Base-by-base conservation (phyloP, 2,329 filamentous ascomycete species). In the Dothideomycetes sp. region DNA sequence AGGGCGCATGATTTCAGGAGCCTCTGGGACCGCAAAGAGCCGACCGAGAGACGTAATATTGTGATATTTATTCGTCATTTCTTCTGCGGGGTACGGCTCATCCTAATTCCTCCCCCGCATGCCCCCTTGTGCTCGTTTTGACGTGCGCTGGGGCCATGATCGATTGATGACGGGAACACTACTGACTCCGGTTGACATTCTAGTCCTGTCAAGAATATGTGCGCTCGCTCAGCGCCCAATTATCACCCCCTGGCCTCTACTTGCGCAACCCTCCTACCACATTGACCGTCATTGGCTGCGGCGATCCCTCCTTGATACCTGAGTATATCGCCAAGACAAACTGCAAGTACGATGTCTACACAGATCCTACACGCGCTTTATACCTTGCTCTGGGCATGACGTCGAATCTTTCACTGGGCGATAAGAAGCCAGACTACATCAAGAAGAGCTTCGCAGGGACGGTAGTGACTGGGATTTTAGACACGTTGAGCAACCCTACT, bases 51-150 rank as follows among this genome's bases (percentile, higher is more conserved):
- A 17, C 38, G 47, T 34, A 48, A 57, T 24, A 49, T 62, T 29
- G 50, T 61, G 14, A 41, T 62, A 36, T 63, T 63, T 49, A 53
- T 63, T 22, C 52, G 60, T 29, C 60, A 63, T 46, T 63, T 61
- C 50, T 61, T 53, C 52, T 63, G 59, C 46, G 59, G 58, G 36
- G 57, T 59, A 45, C 42, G 52, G 12, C 44, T 12, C 22, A 9
- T 36, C 33, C 9, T 19, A 16, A 34, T 29, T 36, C 17, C 22
- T 29, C 17, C n/a, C n/a, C n/a, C n/a, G n/a, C n/a, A n/a, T n/a
- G n/a, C n/a, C n/a, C n/a, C n/a, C n/a, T n/a, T n/a, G n/a, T n/a
- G n/a, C n/a, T n/a, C 18, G n/a, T 35, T 3, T 16, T 11, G 5
- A 32, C 18, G 14, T 18, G n/a, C 11, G 16, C 38, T 14, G n/a